These are phyloP conservation scores for Pleurotus citrinopileatus DNA, from an alignment of 768 basidiomycete genomes.

Conservation along the genomic window DNA sequence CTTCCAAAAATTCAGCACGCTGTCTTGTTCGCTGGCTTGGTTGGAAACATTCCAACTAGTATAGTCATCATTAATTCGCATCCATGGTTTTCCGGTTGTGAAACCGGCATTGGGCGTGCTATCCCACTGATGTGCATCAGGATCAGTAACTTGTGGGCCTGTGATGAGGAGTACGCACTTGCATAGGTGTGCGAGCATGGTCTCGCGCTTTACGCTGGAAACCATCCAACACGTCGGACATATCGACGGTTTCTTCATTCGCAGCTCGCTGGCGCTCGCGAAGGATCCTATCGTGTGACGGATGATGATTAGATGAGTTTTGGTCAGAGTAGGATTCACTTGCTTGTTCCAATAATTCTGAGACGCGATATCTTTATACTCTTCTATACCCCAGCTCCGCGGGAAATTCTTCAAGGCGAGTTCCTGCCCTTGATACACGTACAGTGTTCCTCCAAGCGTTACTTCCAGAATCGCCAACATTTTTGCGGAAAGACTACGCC, in stretches of 20 bases:
- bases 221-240: conserved; percentile 56
- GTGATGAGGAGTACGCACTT: conserved; percentile 31
- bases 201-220: conserved; percentile 67
- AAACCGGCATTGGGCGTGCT: conserved; percentile 55
- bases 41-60: conserved; percentile 50
- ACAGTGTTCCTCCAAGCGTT: conserved; percentile 64
- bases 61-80: conserved; percentile 72
- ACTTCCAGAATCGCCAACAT: conserved; percentile 60
- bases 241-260: conserved; percentile 43
- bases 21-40: conserved; percentile 45
- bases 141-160: not conserved
- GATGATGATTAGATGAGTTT: not conserved
- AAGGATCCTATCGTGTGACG: not conserved
- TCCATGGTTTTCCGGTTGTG: conserved; percentile 66
- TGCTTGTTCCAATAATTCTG: conserved; percentile 58
- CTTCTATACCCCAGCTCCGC: conserved; percentile 62
- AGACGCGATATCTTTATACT: conserved; percentile 69
- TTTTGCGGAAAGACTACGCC: conserved; percentile 60
- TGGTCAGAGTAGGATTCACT: conserved; percentile 19
- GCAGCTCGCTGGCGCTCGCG: not conserved
- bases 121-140: conserved; percentile 47
- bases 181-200: conserved; percentile 69
- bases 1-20: conserved; percentile 63
- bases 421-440: conserved; percentile 76
- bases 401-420: conserved; percentile 66